Percentiles rank a stretch among this genome's conserved stretches.
phyloP scores from a whole-genome alignment of 768 basidiomycete species.

The Lyophyllum decastes region DNA sequence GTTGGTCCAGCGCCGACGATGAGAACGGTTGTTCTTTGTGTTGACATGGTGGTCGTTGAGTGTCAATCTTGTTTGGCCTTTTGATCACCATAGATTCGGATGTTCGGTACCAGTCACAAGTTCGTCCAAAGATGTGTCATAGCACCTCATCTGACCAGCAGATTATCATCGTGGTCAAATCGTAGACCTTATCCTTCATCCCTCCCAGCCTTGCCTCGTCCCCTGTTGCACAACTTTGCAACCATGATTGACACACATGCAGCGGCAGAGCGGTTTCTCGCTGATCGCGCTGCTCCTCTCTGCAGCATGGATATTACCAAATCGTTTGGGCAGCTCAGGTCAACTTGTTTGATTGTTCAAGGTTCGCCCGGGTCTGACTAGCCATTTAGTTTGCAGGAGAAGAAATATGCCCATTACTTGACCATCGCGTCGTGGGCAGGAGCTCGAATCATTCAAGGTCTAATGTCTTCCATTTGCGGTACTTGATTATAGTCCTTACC shows the following conservation, averaged over 20 bases:
- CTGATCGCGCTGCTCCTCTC: constrained; percentile 75
- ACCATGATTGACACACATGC: constrained; percentile 32
- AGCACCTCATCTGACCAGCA: constrained; percentile 2
- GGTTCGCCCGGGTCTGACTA: constrained; percentile 5
- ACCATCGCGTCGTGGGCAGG: constrained; percentile 82
- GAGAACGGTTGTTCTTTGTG: constrained; percentile 38
- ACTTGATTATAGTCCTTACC: background rate
- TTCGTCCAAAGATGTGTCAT: constrained; percentile 3
- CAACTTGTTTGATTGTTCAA: background rate
- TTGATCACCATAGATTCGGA: background rate
- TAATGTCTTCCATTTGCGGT: background rate
- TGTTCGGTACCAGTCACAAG: constrained; percentile 20
- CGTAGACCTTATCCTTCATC: constrained; percentile 3
- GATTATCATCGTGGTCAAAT: constrained; percentile 2
- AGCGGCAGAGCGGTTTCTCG: constrained; percentile 66
- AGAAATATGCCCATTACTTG: constrained; percentile 77
- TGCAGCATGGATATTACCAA: constrained; percentile 70
- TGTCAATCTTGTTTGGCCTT: background rate
- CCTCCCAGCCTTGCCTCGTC: background rate
- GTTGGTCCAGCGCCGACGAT: constrained; percentile 53
- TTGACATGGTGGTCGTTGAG: constrained; percentile 15
- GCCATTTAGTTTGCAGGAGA: constrained; percentile 62
- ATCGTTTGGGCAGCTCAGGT: constrained; percentile 74
- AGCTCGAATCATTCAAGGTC: constrained; percentile 74
- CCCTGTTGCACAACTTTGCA: background rate